Base-by-base conservation (phyloP, 768 basidiomycete genomes). In the Pleurotus platypus region DNA sequence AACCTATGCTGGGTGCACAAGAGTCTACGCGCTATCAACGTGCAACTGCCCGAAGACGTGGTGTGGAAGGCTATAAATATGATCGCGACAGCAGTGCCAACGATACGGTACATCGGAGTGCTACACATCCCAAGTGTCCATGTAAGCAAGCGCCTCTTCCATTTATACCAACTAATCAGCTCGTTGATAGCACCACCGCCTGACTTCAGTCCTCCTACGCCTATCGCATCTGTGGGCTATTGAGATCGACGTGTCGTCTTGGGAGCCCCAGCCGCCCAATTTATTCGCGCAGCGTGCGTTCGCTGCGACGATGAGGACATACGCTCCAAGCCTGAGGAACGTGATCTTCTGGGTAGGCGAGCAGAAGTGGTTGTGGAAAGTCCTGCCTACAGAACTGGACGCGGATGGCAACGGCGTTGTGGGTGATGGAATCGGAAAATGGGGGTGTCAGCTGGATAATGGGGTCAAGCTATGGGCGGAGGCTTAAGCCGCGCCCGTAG, bases 1-100 rank as follows among this genome's bases (percentile, higher is more conserved):
- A 54, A 54, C 38, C 24, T 54, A 15, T 38, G 51, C 51, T 54
- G 51, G 39, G 51, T 54, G 2, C 35, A 42, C 22, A 54, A 54
- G 39, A 40, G 37, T 38, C 37, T 54, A 13, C 51, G 51, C 13
- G 20, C 51, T 5, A 18, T 54, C 18, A 22, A 54, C 18, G 51
- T 54, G 16, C 37, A 54, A 24, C 4, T 54, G 6, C 51, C 51
- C 0, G 51, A 54, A 42, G 51, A n/a, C 11, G 5, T 54, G 15
- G 51, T 24, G 0, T 54, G 38, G 51, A 39, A 54, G 22, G 18
- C 16, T 54, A 40, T 54, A 20, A 26, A 12, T n/a, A 12, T 37
- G 22, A 54, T 54, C 51, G 39, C 51, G 15, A 35, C 22, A 5
- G 39, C 51, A 11, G 39, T 38, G 3, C 51, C 51, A 4, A 42